phyloP scores from a whole-genome alignment of 108 stramenopile genomes.

The Cyclostephanos invisitatus region DNA sequence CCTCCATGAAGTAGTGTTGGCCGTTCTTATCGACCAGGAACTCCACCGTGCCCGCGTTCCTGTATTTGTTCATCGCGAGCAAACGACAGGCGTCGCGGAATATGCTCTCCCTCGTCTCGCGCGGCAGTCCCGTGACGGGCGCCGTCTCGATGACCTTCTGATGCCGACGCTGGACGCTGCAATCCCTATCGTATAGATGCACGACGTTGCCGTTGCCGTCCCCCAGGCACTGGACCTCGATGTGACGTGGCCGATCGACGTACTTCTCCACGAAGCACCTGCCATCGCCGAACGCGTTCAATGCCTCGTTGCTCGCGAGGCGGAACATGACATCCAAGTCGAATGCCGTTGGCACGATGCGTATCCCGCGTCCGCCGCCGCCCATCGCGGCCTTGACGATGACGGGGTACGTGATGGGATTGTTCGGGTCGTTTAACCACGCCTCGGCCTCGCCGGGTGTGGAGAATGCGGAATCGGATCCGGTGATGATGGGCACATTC shows the following conservation, averaged over 20 bases:
- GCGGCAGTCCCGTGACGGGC: slow-evolving; percentile 80
- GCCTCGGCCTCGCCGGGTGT: slow-evolving; percentile 78
- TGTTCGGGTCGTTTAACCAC: slow-evolving; percentile 75
- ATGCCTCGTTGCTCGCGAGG: slow-evolving; percentile 80
- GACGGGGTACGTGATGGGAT: slow-evolving; percentile 85
- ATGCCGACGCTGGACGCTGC: slow-evolving; percentile 97
- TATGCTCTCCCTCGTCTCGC: slow-evolving; percentile 70
- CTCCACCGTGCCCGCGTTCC: slow-evolving; percentile 96
- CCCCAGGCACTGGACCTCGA: slow-evolving; percentile 95
- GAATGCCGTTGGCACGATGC: slow-evolving; percentile 77
- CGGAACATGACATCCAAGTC: slow-evolving; percentile 75
- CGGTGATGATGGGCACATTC: slow-evolving; percentile 92
- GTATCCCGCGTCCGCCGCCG: slow-evolving; percentile 96
- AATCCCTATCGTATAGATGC: slow-evolving; percentile 96
- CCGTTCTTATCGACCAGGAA: slow-evolving; percentile 93
- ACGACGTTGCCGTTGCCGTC: slow-evolving; percentile 93
- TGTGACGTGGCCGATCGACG: slow-evolving; percentile 92
- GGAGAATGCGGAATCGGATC: slow-evolving; percentile 85
- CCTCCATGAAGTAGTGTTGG: slow-evolving; percentile 92
- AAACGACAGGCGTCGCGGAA: slow-evolving; percentile 80
- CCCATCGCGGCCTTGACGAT: slow-evolving; percentile 98
- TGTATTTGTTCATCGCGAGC: slow-evolving; percentile 77
- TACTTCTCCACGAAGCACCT: slow-evolving; percentile 93
- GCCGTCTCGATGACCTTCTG: slow-evolving; percentile 97
- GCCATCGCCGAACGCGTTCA: slow-evolving; percentile 94